Conservation (phyloP, 2,329 filamentous ascomycete genomes). For the Cytospora chrysosperma region DNA sequence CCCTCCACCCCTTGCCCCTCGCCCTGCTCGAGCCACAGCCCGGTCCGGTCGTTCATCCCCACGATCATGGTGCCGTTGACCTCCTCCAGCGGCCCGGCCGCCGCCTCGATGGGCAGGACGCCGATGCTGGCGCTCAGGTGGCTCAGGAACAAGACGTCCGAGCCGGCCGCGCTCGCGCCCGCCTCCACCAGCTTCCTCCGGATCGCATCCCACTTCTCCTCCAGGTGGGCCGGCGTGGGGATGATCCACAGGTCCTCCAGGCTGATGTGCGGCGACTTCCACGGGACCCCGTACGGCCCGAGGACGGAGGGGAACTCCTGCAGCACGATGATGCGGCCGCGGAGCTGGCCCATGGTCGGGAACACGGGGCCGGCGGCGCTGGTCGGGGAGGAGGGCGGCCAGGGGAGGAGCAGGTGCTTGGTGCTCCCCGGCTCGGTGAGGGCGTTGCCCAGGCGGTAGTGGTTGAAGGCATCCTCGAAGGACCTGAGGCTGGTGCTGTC, state of each 20-base stretch:
- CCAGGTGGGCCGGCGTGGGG: constrained; percentile 41
- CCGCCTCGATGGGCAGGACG: constrained; percentile 49
- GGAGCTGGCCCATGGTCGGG: constrained; percentile 45
- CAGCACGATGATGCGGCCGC: constrained; percentile 47
- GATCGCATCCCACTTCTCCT: constrained; percentile 48
- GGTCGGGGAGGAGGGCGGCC: not conserved
- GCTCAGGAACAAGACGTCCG: constrained; percentile 40
- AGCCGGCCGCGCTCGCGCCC: constrained; percentile 33
- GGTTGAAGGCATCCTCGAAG: constrained; percentile 48
- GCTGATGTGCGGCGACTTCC: constrained; percentile 44
- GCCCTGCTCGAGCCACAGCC: constrained; percentile 38
- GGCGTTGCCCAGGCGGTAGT: constrained; percentile 38
- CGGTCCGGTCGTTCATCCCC: constrained; percentile 52
- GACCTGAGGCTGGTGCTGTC: constrained; percentile 31
- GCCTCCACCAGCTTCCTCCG: constrained; percentile 41
- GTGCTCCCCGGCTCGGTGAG: constrained; percentile 36
- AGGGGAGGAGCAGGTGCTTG: constrained; percentile 35
- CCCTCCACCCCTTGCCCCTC: constrained; percentile 22
- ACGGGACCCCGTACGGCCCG: constrained; percentile 42
- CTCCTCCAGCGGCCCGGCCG: constrained; percentile 41
- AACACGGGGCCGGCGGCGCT: constrained; percentile 27
- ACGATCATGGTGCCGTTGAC: constrained; percentile 37
- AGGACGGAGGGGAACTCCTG: constrained; percentile 43
- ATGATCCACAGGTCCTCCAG: constrained; percentile 51
- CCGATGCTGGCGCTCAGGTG: constrained; percentile 49